Evolutionary conservation across 108 stramenopile genomes (phyloP).

Genomic region (Schizochytrium sp.): DNA sequence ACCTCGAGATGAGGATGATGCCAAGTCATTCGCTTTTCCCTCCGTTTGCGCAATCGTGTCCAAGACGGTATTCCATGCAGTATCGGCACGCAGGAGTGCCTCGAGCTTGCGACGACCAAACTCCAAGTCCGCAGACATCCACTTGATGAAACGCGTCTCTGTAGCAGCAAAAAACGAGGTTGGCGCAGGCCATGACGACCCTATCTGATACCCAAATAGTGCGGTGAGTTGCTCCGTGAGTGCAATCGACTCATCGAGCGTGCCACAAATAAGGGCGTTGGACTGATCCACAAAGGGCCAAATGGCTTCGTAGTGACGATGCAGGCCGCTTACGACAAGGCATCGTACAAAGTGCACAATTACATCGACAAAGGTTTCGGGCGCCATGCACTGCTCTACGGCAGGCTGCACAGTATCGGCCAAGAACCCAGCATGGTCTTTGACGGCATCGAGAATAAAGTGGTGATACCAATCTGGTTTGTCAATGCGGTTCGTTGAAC

Average conservation of each 20-base stretch:
- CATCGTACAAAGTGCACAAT: neutral
- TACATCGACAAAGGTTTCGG: neutral
- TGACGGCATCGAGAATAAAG: neutral
- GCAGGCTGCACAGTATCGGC: neutral
- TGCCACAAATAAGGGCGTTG: neutral
- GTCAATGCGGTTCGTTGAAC: neutral
- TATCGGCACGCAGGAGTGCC: neutral
- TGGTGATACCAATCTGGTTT: conserved; percentile 2
- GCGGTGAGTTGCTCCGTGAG: neutral
- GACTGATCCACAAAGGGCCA: neutral
- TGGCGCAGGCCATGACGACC: neutral
- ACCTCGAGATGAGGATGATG: too few species aligned
- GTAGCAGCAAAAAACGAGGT: neutral
- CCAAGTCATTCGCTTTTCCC: too few species aligned
- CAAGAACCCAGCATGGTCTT: neutral
- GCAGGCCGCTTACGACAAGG: neutral
- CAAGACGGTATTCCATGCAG: neutral
- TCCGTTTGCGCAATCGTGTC: neutral
- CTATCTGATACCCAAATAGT: neutral
- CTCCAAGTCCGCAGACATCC: neutral
- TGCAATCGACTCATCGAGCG: neutral
- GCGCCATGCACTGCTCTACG: neutral
- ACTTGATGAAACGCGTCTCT: neutral
- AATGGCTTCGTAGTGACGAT: neutral
- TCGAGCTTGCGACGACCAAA: neutral